A percentile compares a stretch with the other conserved stretches of the same genome.
phyloP scores from a whole-genome alignment of 176 grass and related monocot species.

The Tuctoria greenei region DNA sequence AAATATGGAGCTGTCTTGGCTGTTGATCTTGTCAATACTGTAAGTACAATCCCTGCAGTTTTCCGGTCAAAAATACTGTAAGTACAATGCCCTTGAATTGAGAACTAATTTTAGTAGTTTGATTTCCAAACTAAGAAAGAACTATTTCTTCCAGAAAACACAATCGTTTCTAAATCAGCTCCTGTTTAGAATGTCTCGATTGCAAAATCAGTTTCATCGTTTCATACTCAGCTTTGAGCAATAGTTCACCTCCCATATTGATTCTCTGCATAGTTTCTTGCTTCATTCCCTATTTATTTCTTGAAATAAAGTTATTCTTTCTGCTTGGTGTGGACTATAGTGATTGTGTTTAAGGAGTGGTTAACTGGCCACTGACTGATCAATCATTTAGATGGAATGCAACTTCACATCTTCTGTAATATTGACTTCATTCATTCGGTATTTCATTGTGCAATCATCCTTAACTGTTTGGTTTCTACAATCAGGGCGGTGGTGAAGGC shows the following conservation, averaged over 20 bases:
- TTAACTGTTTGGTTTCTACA: background rate
- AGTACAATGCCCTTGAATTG: slow-evolving; percentile 30
- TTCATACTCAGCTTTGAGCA: no score
- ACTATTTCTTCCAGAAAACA: slow-evolving; percentile 7
- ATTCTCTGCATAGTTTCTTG: slow-evolving; percentile 5
- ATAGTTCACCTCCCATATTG: slow-evolving; percentile 17
- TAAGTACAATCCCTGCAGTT: slow-evolving; percentile 51
- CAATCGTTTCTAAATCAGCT: background rate
- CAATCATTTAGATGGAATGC: slow-evolving; percentile 12
- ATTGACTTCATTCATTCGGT: slow-evolving; percentile 22
- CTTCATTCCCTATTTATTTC: background rate
- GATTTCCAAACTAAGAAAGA: slow-evolving; percentile 24
- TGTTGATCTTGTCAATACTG: slow-evolving; percentile 93
- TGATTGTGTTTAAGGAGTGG: slow-evolving; percentile 4
- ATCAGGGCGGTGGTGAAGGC: slow-evolving; percentile 85
- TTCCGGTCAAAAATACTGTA: no score
- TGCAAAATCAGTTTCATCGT: background rate
- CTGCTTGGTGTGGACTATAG: slow-evolving; percentile 9
- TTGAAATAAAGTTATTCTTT: slow-evolving; percentile 19
- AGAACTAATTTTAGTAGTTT: background rate
- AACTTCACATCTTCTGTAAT: background rate
- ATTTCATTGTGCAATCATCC: no score
- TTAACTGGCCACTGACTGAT: background rate
- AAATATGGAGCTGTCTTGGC: slow-evolving; percentile 90
- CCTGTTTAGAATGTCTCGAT: background rate